Conservation (phyloP, 192 early-diverging fungal genomes). For the Chytriomyces hyalinus region DNA sequence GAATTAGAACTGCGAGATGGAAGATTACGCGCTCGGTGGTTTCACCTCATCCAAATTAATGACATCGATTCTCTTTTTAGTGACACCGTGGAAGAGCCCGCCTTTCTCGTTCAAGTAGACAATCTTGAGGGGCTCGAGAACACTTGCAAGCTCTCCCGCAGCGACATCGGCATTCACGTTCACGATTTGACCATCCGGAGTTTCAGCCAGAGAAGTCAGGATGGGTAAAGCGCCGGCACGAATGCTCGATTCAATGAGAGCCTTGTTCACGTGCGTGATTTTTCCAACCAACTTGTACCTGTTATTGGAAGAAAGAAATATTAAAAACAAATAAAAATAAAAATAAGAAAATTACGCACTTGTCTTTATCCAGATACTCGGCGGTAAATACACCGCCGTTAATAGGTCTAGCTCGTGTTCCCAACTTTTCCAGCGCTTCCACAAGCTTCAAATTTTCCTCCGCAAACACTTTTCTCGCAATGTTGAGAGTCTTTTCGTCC, state of each 20-base stretch:
- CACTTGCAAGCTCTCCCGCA: conserved; percentile 94
- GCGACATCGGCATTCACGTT: conserved; percentile 99
- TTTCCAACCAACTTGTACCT: conserved; percentile 90
- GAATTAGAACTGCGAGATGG: background rate
- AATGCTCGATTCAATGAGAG: conserved; percentile 90
- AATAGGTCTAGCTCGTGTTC: conserved; percentile 95
- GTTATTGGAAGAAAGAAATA: background rate
- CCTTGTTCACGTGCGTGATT: conserved; percentile 89
- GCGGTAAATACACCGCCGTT: conserved; percentile 95
- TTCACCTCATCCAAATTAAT: conserved; percentile 96
- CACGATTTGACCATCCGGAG: conserved; percentile 92
- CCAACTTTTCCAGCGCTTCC: conserved; percentile 93
- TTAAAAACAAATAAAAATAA: background rate
- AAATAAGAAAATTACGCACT: conserved; percentile 38
- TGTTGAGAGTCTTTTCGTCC: conserved; percentile 87
- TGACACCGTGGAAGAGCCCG: conserved; percentile 91
- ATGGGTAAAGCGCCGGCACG: conserved; percentile 95
- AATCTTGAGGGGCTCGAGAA: conserved; percentile 96
- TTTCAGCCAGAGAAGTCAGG: conserved; percentile 94
- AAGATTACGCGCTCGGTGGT: background rate
- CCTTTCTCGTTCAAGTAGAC: conserved; percentile 99
- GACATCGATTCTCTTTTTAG: conserved; percentile 93
- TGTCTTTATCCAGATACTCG: conserved; percentile 93
- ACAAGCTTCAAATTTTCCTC: conserved; percentile 97
- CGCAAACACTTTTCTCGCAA: conserved; percentile 93